A percentile compares a stretch with the other conserved stretches of the same genome.
phyloP scores from a whole-genome alignment of 2,329 filamentous ascomycete genomes.

The Westerdykella ornata region DNA sequence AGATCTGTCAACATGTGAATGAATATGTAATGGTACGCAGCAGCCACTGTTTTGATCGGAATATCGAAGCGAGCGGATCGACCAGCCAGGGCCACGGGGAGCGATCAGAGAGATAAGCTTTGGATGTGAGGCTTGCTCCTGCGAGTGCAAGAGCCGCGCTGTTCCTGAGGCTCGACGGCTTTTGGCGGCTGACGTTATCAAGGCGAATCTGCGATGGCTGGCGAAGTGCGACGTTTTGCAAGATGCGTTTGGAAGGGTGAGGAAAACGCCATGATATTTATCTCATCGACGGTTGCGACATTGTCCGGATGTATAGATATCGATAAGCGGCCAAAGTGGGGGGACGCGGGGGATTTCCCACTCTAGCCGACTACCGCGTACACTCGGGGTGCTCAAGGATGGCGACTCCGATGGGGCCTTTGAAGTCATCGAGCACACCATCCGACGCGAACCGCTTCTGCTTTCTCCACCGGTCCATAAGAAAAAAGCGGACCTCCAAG shows the following conservation, averaged over 20 bases:
- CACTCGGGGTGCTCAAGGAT: slow-evolving; percentile 27
- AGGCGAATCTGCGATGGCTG: neutral
- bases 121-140: slow-evolving; percentile 7
- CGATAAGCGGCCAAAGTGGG: slow-evolving; percentile 1
- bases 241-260: neutral
- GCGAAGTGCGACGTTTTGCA: neutral
- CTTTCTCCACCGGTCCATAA: no score
- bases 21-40: no score
- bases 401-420: slow-evolving; percentile 24
- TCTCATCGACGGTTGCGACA: neutral
- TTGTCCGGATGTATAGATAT: neutral
- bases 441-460: slow-evolving; percentile 4
- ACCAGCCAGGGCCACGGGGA: no score
- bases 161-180: slow-evolving; percentile 28
- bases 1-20: no score
- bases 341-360: neutral
- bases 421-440: slow-evolving; percentile 32
- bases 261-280: no score
- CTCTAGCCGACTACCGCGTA: neutral
- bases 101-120: slow-evolving; percentile 30
- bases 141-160: slow-evolving; percentile 23
- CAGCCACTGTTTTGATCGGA: no score
- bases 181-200: slow-evolving; percentile 18
- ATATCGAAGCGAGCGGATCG: no score
- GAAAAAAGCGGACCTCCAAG: no score